Percentiles rank a stretch among this genome's conserved stretches.
These are phyloP conservation scores for Trichosanthes cucumerina DNA, from an alignment of 306 rosid genomes.

Conservation along the genomic window DNA sequence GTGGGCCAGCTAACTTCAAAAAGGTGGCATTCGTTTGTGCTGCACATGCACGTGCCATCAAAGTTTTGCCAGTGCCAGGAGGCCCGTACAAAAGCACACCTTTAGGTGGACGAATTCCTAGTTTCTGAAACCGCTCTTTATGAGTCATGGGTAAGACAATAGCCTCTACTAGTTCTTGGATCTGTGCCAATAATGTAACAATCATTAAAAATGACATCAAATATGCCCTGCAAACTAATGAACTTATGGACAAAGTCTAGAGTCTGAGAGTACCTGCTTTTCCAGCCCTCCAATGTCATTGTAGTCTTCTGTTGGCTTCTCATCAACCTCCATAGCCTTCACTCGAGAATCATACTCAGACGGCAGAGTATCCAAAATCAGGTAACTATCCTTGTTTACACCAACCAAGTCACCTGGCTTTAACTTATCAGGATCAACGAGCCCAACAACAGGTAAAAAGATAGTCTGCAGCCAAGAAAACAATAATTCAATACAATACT, in stretches of 20 bases:
- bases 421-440: conserved; percentile 59
- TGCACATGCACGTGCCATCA: conserved; percentile 98
- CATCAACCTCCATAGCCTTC: conserved; percentile 97
- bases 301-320: conserved; percentile 46
- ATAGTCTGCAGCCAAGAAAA: conserved; percentile 54
- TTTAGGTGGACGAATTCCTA: conserved; percentile 95
- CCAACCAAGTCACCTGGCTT: conserved; percentile 21
- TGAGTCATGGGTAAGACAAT: conserved; percentile 97
- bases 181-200: conserved; percentile 31
- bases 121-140: conserved; percentile 83
- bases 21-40: conserved; percentile 97
- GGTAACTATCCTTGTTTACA: conserved; percentile 12
- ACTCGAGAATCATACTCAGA: conserved; percentile 33
- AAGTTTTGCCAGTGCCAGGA: conserved; percentile 97
- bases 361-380: conserved; percentile 19
- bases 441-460: conserved; percentile 97
- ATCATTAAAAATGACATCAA: neutral
- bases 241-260: neutral
- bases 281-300: conserved; percentile 23
- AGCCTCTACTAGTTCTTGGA: conserved; percentile 95
- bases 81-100: conserved; percentile 97
- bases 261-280: conserved; percentile 5
- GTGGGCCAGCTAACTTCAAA: conserved; percentile 91
- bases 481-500: neutral
- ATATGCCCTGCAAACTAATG: neutral